Evolutionary conservation across 495 filamentous ascomycete species (phyloP).

Genomic region (Cenococcum geophilum): DNA sequence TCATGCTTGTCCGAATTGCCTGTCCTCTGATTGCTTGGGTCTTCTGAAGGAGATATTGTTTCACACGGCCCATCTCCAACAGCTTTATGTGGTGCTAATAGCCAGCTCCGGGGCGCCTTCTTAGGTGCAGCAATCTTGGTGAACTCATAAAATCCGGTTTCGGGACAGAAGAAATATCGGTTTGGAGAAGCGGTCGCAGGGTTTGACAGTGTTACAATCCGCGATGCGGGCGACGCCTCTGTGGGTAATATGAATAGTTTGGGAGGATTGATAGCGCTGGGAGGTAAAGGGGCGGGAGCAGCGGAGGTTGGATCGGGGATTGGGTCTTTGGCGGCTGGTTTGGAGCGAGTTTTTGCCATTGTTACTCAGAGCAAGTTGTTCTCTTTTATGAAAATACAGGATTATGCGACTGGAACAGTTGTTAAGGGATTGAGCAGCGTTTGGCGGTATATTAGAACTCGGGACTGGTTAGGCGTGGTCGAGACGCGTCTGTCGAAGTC

Average conservation of each 20-base stretch:
- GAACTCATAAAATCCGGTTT: conserved; percentile 80
- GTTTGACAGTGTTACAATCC: conserved; percentile 72
- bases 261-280: conserved; percentile 43
- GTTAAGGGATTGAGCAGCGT: not conserved
- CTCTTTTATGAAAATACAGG: not conserved
- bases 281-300: conserved; percentile 15
- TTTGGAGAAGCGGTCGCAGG: conserved; percentile 59
- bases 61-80: conserved; percentile 9
- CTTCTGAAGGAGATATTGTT: conserved; percentile 2
- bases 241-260: conserved; percentile 79
- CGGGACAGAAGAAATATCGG: conserved; percentile 75
- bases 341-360: conserved; percentile 31
- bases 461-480: not conserved
- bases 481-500: not conserved
- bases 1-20: not conserved
- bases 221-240: conserved; percentile 53
- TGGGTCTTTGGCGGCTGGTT: conserved; percentile 21
- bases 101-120: conserved; percentile 58
- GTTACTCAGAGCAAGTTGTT: not conserved
- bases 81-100: conserved; percentile 44
- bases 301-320: conserved; percentile 6
- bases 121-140: conserved; percentile 64
- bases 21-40: conserved; percentile 8
- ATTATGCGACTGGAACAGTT: not conserved
- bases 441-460: not conserved